A percentile compares a stretch with the other conserved stretches of the same genome.
Evolutionary conservation across 1,284 basidiomycete species (phyloP).

Genomic region (Ganoderma multipileum): DNA sequence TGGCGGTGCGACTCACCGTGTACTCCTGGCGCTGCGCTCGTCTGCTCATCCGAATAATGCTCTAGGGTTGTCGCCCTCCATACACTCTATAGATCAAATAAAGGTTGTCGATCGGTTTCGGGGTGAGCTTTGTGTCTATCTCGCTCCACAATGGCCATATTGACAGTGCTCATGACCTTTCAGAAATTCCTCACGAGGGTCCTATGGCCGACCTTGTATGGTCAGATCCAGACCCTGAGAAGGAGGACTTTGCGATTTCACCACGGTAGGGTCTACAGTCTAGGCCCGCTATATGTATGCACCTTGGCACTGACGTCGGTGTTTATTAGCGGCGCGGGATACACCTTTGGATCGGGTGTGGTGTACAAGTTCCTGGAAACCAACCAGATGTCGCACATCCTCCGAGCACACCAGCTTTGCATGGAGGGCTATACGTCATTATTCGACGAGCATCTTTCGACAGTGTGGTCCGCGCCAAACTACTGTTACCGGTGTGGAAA

Average conservation of each 20-base stretch:
- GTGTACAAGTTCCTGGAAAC: slow-evolving; percentile 97
- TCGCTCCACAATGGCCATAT: background rate
- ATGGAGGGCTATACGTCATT: slow-evolving; percentile 98
- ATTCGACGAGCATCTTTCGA: slow-evolving; percentile 94
- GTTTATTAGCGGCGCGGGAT: slow-evolving; percentile 87
- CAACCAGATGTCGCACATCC: slow-evolving; percentile 97
- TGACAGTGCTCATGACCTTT: slow-evolving; percentile 14
- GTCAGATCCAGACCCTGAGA: slow-evolving; percentile 99
- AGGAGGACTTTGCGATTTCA: slow-evolving; percentile 99
- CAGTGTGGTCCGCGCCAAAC: slow-evolving; percentile 99
- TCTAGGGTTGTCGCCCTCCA: slow-evolving; percentile 92
- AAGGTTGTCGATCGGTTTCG: slow-evolving; percentile 99
- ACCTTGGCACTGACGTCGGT: slow-evolving; percentile 16
- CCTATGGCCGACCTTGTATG: slow-evolving; percentile 99
- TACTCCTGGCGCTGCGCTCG: slow-evolving; percentile 9
- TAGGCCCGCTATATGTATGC: background rate
- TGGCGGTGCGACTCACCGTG: slow-evolving; percentile 67
- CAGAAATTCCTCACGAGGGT: slow-evolving; percentile 99
- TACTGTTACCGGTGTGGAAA: slow-evolving; percentile 99
- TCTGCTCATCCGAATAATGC: slow-evolving; percentile 16
- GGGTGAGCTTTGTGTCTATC: slow-evolving; percentile 55
- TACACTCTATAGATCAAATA: slow-evolving; percentile 99
- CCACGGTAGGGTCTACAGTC: slow-evolving; percentile 72
- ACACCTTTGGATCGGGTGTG: slow-evolving; percentile 98
- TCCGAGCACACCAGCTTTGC: slow-evolving; percentile 98